Evolutionary conservation across 495 filamentous ascomycete genomes (phyloP).

Genomic region (Aspergillus mulundensis): DNA sequence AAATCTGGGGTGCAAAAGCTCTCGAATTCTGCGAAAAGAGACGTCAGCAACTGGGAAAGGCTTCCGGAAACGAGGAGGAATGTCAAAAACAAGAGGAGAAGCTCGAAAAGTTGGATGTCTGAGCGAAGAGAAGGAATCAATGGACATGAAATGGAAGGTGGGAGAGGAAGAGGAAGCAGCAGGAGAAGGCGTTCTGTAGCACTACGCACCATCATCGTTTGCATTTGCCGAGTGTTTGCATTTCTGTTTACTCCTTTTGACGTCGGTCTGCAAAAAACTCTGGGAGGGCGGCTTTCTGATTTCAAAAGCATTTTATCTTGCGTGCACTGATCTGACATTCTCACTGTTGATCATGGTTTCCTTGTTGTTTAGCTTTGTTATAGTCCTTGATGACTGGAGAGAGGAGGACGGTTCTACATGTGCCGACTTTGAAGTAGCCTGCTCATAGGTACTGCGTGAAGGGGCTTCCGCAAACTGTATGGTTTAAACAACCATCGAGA

Average conservation of each 20-base stretch:
- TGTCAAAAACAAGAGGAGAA: constrained; percentile 5
- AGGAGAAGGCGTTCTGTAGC: constrained; percentile 20
- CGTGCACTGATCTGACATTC: constrained; percentile 7
- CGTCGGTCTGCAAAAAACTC: constrained; percentile 22
- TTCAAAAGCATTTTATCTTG: constrained; percentile 15
- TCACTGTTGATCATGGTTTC: constrained; percentile 3
- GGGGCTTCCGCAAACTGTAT: not conserved
- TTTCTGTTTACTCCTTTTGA: constrained; percentile 3
- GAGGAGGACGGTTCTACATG: not conserved
- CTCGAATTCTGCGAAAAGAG: constrained; percentile 40
- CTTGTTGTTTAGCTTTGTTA: constrained; percentile 6
- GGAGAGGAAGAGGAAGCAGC: not conserved
- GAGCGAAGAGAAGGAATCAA: not conserved
- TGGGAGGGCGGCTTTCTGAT: constrained; percentile 36
- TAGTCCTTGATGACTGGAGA: constrained; percentile 2
- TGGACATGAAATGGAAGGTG: no score
- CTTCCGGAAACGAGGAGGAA: not conserved
- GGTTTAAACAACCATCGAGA: not conserved
- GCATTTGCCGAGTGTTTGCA: constrained; percentile 16
- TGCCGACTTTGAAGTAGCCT: not conserved
- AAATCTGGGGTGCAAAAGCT: constrained; percentile 45
- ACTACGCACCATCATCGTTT: constrained; percentile 9
- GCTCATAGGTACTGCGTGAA: not conserved
- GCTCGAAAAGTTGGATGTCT: constrained; percentile 23
- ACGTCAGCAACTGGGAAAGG: constrained; percentile 5